Conservation (phyloP, 306 rosid species). For the Vicia sativa region DNA sequence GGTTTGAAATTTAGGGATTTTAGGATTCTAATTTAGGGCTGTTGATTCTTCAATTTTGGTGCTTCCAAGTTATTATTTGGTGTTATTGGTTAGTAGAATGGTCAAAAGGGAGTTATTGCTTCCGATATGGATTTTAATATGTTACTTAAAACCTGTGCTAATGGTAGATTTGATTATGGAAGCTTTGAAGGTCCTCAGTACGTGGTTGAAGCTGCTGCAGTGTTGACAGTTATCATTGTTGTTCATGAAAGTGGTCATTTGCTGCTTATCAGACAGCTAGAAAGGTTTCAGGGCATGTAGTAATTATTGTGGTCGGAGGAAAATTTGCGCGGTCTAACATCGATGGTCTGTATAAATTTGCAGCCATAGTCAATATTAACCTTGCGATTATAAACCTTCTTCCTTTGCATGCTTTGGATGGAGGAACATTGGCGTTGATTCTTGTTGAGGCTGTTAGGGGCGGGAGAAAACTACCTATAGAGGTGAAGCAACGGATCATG, state of each 20-base stretch:
- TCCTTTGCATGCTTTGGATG: constrained; percentile 89
- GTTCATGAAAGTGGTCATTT: constrained; percentile 98
- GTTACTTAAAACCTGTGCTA: constrained; percentile 58
- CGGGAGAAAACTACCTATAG: constrained; percentile 87
- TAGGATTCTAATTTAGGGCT: no score
- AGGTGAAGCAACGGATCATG: constrained; percentile 90
- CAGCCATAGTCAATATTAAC: constrained; percentile 81
- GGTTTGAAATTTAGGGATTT: no score
- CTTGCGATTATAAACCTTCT: constrained; percentile 92
- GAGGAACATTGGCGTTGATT: constrained; percentile 83
- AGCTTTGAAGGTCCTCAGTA: constrained; percentile 85
- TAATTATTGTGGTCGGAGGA: constrained; percentile 90
- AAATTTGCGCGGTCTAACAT: constrained; percentile 86
- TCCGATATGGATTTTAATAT: no score
- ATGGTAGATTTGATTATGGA: constrained; percentile 69
- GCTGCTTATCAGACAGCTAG: constrained; percentile 94
- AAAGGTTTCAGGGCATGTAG: constrained; percentile 95
- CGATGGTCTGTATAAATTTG: constrained; percentile 87
- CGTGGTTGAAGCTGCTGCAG: constrained; percentile 84
- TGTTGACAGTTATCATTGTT: constrained; percentile 82
- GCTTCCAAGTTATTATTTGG: no score
- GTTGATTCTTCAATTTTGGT: no score
- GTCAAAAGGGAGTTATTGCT: no score
- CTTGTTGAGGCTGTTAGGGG: constrained; percentile 93
- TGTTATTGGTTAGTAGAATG: no score